These are phyloP conservation scores for Wallemia hederae DNA, from an alignment of 1,284 basidiomycete species.

Conservation along the genomic window DNA sequence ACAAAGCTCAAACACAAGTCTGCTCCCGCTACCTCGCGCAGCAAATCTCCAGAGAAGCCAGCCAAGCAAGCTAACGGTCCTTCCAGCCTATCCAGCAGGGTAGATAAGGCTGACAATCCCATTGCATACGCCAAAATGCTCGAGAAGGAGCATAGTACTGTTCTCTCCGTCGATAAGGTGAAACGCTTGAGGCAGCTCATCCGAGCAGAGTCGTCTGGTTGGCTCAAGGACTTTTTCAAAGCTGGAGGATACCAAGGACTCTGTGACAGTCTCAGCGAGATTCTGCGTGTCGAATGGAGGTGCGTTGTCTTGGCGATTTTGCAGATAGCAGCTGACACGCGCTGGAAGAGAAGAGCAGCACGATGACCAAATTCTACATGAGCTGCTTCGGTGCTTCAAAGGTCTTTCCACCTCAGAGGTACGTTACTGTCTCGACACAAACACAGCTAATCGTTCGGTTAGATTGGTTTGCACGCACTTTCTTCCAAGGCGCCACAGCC, in stretches of 20 bases:
- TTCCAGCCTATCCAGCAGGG: not conserved
- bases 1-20: not conserved
- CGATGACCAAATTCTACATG: slow-evolving; percentile 76
- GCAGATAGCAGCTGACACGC: slow-evolving; percentile 13
- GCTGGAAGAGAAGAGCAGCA: slow-evolving; percentile 63
- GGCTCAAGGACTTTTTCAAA: slow-evolving; percentile 71
- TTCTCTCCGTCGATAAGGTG: slow-evolving; percentile 37
- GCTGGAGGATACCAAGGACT: slow-evolving; percentile 60
- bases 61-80: not conserved
- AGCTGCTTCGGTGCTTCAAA: slow-evolving; percentile 75
- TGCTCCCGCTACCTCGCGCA: not conserved
- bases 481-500: slow-evolving; percentile 57
- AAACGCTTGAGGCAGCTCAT: slow-evolving; percentile 32
- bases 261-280: slow-evolving; percentile 58
- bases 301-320: slow-evolving; percentile 16
- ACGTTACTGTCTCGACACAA: slow-evolving; percentile 24
- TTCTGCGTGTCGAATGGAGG: slow-evolving; percentile 90
- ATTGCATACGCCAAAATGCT: slow-evolving; percentile 29
- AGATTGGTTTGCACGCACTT: slow-evolving; percentile 28
- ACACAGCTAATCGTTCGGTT: not conserved
- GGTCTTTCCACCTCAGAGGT: slow-evolving; percentile 69
- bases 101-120: not conserved
- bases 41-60: not conserved
- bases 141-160: slow-evolving; percentile 30
- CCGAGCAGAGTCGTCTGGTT: slow-evolving; percentile 21